Evolutionary conservation across 208 protist species (phyloP).

Genomic region (Trichomonas gallinae): DNA sequence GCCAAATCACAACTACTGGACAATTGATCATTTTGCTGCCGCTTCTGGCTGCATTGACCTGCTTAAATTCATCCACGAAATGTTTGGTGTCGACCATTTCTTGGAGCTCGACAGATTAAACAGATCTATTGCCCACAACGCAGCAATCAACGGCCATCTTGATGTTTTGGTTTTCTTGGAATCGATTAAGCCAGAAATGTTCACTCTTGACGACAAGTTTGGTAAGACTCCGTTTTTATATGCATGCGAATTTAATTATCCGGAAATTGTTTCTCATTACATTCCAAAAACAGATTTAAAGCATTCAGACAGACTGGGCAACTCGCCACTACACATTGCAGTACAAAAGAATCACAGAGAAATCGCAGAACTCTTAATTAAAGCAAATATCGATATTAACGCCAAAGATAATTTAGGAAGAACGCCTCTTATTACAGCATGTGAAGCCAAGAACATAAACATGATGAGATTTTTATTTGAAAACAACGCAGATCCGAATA

Average conservation of each 20-base stretch:
- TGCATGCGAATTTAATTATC: not conserved
- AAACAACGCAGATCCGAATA: not conserved
- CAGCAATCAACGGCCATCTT: not conserved
- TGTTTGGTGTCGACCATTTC: not conserved
- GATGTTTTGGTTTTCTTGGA: not conserved
- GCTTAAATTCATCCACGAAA: not conserved
- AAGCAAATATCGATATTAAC: not conserved
- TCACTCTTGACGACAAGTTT: not conserved
- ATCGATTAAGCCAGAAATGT: not conserved
- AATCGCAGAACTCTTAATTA: not conserved
- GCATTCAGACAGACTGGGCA: not conserved
- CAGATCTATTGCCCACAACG: not conserved
- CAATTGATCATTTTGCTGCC: not conserved
- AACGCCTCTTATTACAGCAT: not conserved
- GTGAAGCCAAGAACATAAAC: not conserved
- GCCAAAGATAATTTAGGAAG: not conserved
- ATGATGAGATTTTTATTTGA: not conserved
- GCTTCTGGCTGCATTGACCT: not conserved
- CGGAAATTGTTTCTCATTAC: not conserved
- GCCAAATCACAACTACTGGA: not conserved
- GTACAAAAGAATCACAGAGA: not conserved
- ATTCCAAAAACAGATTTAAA: not conserved
- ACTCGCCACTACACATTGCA: not conserved
- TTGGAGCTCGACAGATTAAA: not conserved
- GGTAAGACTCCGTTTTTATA: not conserved